phyloP scores from a whole-genome alignment of 192 early-diverging fungal species.

The Radiomyces spectabilis region DNA sequence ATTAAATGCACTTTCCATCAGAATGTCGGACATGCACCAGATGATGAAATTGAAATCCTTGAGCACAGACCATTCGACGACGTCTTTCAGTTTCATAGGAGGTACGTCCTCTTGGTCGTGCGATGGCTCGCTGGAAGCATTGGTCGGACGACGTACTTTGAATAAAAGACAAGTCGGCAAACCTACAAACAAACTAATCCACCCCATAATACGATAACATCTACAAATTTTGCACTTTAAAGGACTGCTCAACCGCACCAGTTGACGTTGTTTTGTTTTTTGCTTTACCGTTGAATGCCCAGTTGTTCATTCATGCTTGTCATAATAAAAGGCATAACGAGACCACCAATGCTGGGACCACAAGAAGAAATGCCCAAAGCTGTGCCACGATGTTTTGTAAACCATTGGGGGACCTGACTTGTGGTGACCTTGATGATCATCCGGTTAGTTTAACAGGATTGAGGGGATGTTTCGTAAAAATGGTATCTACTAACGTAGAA shows the following conservation, averaged over 20 bases:
- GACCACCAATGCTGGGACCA: conserved; percentile 62
- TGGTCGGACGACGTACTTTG: too few relatives aligned
- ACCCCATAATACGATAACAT: conserved; percentile 38
- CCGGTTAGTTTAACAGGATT: too few relatives aligned
- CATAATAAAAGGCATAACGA: conserved; percentile 48
- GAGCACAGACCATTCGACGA: conserved; percentile 9
- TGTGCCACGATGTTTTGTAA: conserved; percentile 40
- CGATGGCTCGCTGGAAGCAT: conserved; percentile 1
- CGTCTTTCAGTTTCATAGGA: conserved; percentile 1
- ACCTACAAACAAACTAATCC: conserved; percentile 36
- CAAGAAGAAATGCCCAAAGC: conserved; percentile 44
- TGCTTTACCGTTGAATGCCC: conserved; percentile 48
- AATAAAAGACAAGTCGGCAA: conserved; percentile 12
- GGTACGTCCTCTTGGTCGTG: neutral
- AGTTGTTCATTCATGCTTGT: conserved; percentile 41
- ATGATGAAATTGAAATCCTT: conserved; percentile 1
- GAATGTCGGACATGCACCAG: conserved; percentile 8
- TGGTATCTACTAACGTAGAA: conserved; percentile 3
- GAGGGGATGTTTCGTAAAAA: conserved; percentile 21
- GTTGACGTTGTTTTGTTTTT: too few relatives aligned
- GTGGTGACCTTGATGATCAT: conserved; percentile 1
- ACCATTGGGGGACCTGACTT: conserved; percentile 43
- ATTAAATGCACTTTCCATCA: conserved; percentile 6
- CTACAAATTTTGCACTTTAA: too few relatives aligned
- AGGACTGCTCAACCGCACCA: too few relatives aligned